A percentile compares a stretch with the other conserved stretches of the same genome.
These are phyloP conservation scores for Stephania japonica DNA, from an alignment of 164 flowering plant genomes.

Conservation along the genomic window DNA sequence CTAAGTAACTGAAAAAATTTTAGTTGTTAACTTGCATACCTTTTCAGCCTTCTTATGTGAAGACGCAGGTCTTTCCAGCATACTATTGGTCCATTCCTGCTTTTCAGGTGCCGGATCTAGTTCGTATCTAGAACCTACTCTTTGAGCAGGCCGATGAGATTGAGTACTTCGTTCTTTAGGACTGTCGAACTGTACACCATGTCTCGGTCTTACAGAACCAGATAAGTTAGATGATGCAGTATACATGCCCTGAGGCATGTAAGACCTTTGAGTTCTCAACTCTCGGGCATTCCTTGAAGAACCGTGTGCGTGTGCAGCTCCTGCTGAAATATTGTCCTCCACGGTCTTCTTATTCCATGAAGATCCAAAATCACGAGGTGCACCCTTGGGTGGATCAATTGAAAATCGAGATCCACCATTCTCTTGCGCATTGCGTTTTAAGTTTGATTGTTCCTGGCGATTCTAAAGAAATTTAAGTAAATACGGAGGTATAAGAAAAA, in stretches of 20 bases:
- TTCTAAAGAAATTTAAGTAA: conserved; percentile 31
- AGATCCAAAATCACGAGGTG: conserved; percentile 18
- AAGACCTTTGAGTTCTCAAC: conserved; percentile 38
- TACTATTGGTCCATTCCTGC: conserved; percentile 40
- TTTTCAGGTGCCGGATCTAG: conserved; percentile 36
- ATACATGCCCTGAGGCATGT: conserved; percentile 25
- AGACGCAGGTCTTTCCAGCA: conserved; percentile 38
- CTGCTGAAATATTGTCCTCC: conserved; percentile 23
- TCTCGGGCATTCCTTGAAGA: conserved; percentile 31
- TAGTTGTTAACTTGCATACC: conserved; percentile 4
- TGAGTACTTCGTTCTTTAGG: conserved; percentile 26
- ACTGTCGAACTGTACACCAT: conserved; percentile 31
- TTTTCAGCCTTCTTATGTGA: conserved; percentile 41
- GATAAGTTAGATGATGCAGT: conserved; percentile 40
- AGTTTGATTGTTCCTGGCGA: conserved; percentile 37
- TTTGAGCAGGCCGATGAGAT: conserved; percentile 34
- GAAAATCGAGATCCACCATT: conserved; percentile 49
- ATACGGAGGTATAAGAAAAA: conserved; percentile 6
- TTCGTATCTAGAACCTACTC: conserved; percentile 15
- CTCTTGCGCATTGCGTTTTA: conserved; percentile 38
- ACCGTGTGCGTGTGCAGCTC: conserved; percentile 13
- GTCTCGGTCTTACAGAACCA: conserved; percentile 45
- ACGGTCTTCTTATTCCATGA: conserved; percentile 16
- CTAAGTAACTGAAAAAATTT: not conserved
- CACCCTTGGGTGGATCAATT: conserved; percentile 42